Percentiles rank a stretch among this genome's conserved stretches.
Conservation (phyloP, 2,329 filamentous ascomycete genomes). For the Akanthomyces dipterigenus region DNA sequence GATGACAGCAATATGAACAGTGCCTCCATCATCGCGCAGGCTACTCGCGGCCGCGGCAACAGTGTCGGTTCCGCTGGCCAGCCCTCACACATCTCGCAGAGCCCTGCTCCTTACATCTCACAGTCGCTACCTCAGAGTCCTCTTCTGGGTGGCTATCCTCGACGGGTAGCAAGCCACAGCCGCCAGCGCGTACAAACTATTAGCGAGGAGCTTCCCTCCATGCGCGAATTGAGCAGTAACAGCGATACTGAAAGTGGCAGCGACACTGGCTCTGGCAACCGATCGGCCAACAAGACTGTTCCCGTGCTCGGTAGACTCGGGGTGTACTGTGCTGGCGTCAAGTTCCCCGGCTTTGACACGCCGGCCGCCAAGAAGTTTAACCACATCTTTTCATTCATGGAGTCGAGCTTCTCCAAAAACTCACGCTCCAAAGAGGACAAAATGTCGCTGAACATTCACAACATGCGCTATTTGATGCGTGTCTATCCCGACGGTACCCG, state of each 20-base stretch:
- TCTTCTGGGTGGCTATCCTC: conserved; percentile 43
- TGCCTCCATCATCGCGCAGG: conserved; percentile 25
- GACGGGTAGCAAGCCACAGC: conserved; percentile 41
- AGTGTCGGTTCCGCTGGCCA: conserved; percentile 68
- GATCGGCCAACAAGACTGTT: conserved; percentile 76
- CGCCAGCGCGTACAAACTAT: conserved; percentile 46
- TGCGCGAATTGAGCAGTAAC: conserved; percentile 51
- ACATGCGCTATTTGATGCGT: conserved; percentile 84
- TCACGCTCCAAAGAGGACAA: conserved; percentile 71
- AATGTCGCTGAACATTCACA: conserved; percentile 76
- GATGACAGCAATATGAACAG: conserved; percentile 40
- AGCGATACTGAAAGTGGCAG: conserved; percentile 74
- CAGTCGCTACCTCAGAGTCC: conserved; percentile 50
- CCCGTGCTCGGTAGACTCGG: conserved; percentile 78
- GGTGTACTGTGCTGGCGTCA: conserved; percentile 67
- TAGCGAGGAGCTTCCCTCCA: conserved; percentile 49
- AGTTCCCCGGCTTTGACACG: conserved; percentile 74
- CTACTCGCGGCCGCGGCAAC: conserved; percentile 49
- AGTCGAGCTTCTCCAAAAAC: conserved; percentile 77
- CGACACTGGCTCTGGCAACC: conserved; percentile 47
- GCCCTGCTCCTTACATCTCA: conserved; percentile 39
- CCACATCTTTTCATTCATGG: conserved; percentile 92
- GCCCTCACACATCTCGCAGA: conserved; percentile 50
- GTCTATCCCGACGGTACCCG: conserved; percentile 84
- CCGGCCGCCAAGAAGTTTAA: conserved; percentile 80